Conservation (phyloP, 2,329 filamentous ascomycete species). For the Endothia cerciana region DNA sequence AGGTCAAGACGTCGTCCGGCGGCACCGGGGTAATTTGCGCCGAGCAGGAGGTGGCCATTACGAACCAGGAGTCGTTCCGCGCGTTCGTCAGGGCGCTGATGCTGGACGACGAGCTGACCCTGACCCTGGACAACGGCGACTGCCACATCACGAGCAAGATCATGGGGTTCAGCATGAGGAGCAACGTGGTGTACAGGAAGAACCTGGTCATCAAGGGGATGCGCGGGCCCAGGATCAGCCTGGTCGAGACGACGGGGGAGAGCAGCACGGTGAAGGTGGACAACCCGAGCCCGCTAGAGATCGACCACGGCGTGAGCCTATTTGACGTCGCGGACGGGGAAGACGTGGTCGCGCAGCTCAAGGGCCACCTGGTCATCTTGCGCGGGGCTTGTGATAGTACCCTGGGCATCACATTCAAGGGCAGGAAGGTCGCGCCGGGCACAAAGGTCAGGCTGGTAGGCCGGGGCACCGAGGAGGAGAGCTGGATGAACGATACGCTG, state of each 20-base stretch:
- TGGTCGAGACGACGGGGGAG: slow-evolving; percentile 32
- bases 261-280: slow-evolving; percentile 34
- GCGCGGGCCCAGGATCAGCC: slow-evolving; percentile 32
- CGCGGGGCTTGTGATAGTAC: slow-evolving; percentile 36
- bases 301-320: slow-evolving; percentile 37
- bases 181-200: slow-evolving; percentile 35
- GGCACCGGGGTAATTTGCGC: slow-evolving; percentile 35
- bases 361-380: slow-evolving; percentile 37
- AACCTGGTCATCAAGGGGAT: slow-evolving; percentile 37
- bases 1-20: slow-evolving; percentile 36
- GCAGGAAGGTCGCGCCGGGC: slow-evolving; percentile 18
- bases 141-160: slow-evolving; percentile 34
- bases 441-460: slow-evolving; percentile 25
- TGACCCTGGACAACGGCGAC: slow-evolving; percentile 37
- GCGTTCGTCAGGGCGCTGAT: slow-evolving; percentile 40
- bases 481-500: slow-evolving; percentile 32
- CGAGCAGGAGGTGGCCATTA: slow-evolving; percentile 37
- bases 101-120: slow-evolving; percentile 34
- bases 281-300: slow-evolving; percentile 39
- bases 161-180: slow-evolving; percentile 32
- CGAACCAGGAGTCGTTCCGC: slow-evolving; percentile 36
- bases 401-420: slow-evolving; percentile 30
- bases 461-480: slow-evolving; percentile 28
- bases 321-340: slow-evolving; percentile 39
- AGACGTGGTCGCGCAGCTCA: slow-evolving; percentile 35